Percentiles rank a stretch among this genome's conserved stretches.
These are phyloP conservation scores for Krasilnikovozyma curviuscula DNA, from an alignment of 768 basidiomycete species.

Conservation along the genomic window DNA sequence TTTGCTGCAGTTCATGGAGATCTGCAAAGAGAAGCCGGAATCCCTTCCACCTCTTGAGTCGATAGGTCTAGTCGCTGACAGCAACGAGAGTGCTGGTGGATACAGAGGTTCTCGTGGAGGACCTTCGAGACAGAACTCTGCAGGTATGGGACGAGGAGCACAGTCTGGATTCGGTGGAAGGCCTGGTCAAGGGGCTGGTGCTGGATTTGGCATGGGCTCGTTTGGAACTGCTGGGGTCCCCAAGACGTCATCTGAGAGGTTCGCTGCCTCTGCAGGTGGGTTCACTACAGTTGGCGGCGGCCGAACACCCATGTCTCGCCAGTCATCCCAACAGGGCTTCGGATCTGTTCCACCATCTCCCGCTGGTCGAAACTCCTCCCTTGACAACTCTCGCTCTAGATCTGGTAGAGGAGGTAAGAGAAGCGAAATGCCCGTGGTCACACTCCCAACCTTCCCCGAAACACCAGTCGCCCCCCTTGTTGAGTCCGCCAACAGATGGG, in stretches of 20 bases:
- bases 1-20: conserved; percentile 82
- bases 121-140: background rate
- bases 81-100: conserved; percentile 4
- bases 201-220: conserved; percentile 22
- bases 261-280: conserved; percentile 4
- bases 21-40: conserved; percentile 91
- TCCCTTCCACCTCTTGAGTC: conserved; percentile 70
- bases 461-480: conserved; percentile 54
- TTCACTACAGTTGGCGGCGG: conserved; percentile 8
- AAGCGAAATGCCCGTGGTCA: conserved; percentile 27
- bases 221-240: conserved; percentile 15
- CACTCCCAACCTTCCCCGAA: conserved; percentile 29
- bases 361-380: background rate
- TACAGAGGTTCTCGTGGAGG: background rate
- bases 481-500: conserved; percentile 67
- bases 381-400: conserved; percentile 37
- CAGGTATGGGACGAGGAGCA: background rate
- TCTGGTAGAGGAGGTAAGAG: conserved; percentile 72
- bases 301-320: conserved; percentile 36
- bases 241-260: conserved; percentile 10
- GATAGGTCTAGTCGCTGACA: conserved; percentile 65
- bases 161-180: background rate
- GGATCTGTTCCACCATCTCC: background rate
- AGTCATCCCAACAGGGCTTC: conserved; percentile 23
- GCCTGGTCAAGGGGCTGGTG: conserved; percentile 15